Evolutionary conservation across 1,139 yeast genomes (phyloP).

Genomic region (Taphrina betulina): DNA sequence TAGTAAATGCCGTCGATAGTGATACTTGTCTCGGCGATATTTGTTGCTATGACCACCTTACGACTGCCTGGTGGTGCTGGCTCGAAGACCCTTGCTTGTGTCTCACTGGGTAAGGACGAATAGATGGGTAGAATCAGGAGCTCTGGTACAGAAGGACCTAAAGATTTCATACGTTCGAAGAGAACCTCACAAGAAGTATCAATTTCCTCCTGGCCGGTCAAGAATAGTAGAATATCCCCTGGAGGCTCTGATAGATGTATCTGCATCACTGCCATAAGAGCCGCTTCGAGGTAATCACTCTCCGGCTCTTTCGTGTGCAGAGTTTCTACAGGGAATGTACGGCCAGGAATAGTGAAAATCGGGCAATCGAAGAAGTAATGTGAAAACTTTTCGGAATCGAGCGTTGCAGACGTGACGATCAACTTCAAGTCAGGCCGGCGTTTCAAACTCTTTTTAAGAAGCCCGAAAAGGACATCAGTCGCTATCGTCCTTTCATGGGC

Average conservation of each 20-base stretch:
- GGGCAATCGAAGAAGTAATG: conserved; percentile 83
- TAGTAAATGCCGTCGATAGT: conserved; percentile 88
- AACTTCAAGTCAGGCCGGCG: conserved; percentile 71
- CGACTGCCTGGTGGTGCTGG: conserved; percentile 78
- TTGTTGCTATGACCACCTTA: conserved; percentile 90
- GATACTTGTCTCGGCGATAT: conserved; percentile 94
- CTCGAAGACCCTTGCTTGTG: conserved; percentile 77
- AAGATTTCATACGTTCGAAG: conserved; percentile 61
- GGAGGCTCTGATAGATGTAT: conserved; percentile 66
- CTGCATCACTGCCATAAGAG: conserved; percentile 75
- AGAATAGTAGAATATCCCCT: conserved; percentile 86
- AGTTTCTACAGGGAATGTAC: conserved; percentile 86
- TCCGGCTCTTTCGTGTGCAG: conserved; percentile 62
- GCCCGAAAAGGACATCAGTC: conserved; percentile 80
- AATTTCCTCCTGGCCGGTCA: conserved; percentile 98
- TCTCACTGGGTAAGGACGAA: conserved; percentile 83
- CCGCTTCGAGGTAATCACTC: conserved; percentile 81
- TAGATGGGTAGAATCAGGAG: conserved; percentile 83
- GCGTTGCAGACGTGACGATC: conserved; percentile 89
- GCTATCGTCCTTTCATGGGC: conserved; percentile 91
- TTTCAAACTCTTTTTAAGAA: conserved; percentile 62
- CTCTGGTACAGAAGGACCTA: conserved; percentile 64
- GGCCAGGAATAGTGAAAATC: conserved; percentile 81
- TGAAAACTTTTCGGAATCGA: conserved; percentile 82
- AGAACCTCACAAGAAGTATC: conserved; percentile 83